phyloP scores from a whole-genome alignment of 2,329 filamentous ascomycete genomes.

The Curvularia lunata region DNA sequence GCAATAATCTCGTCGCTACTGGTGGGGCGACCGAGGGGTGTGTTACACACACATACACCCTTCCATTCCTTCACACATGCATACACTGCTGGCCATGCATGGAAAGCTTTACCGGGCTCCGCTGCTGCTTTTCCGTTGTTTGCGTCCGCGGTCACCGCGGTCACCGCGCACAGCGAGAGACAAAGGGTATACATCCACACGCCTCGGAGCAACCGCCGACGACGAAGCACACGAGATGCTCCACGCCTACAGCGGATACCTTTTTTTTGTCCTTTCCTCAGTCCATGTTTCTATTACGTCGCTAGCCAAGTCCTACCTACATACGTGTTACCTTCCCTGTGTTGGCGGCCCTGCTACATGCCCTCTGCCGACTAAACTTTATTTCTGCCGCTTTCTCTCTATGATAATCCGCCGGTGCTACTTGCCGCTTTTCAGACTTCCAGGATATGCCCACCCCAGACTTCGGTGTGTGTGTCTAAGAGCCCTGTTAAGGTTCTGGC shows the following conservation, averaged over 20 bases:
- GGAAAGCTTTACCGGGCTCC: background rate
- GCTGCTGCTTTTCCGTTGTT: background rate
- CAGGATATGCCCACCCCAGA: background rate
- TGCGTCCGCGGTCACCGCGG: background rate
- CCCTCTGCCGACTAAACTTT: background rate
- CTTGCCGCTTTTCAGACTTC: background rate
- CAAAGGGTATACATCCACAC: background rate
- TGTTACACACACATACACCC: conserved; percentile 1
- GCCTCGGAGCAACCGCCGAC: background rate
- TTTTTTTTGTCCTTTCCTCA: background rate
- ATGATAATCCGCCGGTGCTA: background rate
- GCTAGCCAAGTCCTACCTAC: background rate
- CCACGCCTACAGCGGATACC: background rate
- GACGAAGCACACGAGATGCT: background rate
- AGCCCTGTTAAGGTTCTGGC: background rate
- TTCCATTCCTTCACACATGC: background rate
- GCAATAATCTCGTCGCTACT: background rate
- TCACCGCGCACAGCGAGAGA: background rate
- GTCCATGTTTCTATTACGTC: background rate
- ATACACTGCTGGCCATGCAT: background rate
- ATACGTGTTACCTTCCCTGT: background rate
- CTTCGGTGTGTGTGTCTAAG: background rate
- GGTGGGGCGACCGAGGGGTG: background rate
- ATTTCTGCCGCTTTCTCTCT: background rate
- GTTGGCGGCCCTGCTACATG: background rate